A percentile compares a stretch with the other conserved stretches of the same genome.
These are phyloP conservation scores for Paramecium biaurelia DNA, from an alignment of 73 alveolate species.

Conservation along the genomic window DNA sequence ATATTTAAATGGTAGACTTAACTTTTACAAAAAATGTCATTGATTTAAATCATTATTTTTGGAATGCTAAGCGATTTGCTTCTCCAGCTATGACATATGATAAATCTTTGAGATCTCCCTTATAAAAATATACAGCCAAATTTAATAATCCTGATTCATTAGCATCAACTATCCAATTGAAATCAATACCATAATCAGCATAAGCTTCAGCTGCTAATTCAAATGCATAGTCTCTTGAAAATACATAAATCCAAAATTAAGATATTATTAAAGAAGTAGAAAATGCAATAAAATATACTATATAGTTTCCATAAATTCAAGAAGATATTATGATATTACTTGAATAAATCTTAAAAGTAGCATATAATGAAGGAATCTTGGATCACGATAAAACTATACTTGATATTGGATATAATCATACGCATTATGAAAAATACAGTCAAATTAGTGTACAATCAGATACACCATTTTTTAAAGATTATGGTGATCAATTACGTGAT, in stretches of 20 bases:
- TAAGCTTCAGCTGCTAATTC: background rate
- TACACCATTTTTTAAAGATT: background rate
- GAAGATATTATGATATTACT: background rate
- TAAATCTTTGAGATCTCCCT: background rate
- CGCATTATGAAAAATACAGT: background rate
- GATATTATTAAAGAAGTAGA: background rate
- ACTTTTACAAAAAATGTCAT: background rate
- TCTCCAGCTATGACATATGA: slow-evolving; percentile 1
- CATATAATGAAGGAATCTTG: background rate
- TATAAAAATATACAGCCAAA: background rate
- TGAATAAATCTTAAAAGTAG: background rate
- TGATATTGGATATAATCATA: background rate
- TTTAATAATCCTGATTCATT: slow-evolving; percentile 10
- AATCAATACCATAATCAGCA: background rate
- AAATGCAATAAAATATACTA: background rate
- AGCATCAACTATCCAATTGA: background rate
- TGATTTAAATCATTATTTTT: background rate
- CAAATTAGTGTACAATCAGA: background rate
- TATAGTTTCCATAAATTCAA: background rate
- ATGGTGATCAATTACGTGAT: background rate
- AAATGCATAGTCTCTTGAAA: background rate
- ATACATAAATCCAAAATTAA: background rate
- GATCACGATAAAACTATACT: background rate
- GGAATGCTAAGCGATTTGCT: background rate
- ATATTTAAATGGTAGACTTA: background rate